These are phyloP conservation scores for Diaporthe sp. DNA, from an alignment of 2,329 filamentous ascomycete species.

Conservation along the genomic window DNA sequence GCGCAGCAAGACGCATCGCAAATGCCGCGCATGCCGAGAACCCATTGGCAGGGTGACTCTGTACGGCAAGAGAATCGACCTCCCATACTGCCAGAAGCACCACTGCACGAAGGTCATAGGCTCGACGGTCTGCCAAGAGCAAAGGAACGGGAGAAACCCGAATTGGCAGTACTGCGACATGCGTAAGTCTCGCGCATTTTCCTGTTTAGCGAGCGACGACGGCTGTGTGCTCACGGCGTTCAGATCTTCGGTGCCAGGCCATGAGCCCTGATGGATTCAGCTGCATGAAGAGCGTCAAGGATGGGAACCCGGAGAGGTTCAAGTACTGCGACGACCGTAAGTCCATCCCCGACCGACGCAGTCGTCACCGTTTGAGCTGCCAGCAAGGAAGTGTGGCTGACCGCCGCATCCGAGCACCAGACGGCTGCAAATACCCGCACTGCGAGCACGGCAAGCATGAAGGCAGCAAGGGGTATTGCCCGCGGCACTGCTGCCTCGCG, in stretches of 20 bases:
- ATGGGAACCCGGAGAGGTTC: conserved; percentile 44
- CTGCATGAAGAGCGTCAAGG: conserved; percentile 45
- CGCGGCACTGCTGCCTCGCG: conserved; percentile 40
- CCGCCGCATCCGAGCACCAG: conserved; percentile 31
- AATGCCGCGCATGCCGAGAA: conserved; percentile 33
- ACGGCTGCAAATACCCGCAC: conserved; percentile 43
- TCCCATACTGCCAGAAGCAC: conserved; percentile 39
- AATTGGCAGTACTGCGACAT: conserved; percentile 36
- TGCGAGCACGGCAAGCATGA: conserved; percentile 37
- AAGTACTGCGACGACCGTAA: conserved; percentile 45
- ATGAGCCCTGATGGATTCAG: conserved; percentile 38
- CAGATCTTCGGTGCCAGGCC: conserved; percentile 42
- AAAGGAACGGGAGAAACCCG: conserved; percentile 37
- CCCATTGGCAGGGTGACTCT: conserved; percentile 33
- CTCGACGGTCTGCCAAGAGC: conserved; percentile 35
- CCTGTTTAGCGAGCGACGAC: neutral
- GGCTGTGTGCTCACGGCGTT: neutral
- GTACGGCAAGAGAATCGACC: conserved; percentile 29
- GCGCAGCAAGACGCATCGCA: conserved; percentile 11
- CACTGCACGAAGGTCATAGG: conserved; percentile 30
- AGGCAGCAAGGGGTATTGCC: conserved; percentile 38
- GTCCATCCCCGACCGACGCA: neutral
- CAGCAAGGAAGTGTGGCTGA: neutral
- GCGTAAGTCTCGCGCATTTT: conserved; percentile 23
- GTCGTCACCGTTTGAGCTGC: neutral